phyloP scores from a whole-genome alignment of 352 stramenopile genomes.

The Pythium guiyangense region DNA sequence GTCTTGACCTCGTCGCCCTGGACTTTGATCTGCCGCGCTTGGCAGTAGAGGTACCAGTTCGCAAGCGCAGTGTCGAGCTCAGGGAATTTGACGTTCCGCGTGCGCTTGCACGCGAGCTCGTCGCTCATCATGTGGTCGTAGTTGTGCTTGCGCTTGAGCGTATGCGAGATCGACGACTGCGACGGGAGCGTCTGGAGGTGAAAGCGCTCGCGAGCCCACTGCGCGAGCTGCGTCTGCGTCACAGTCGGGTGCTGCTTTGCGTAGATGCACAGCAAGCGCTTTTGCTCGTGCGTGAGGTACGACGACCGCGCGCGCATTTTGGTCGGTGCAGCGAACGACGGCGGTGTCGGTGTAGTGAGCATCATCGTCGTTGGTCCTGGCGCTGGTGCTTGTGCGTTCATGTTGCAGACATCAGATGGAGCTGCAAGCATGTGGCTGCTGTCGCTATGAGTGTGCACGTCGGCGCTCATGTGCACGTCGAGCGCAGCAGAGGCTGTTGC shows the following conservation, averaged over 20 bases:
- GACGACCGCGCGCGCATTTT: background rate
- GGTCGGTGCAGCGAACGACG: background rate
- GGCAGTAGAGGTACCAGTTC: conserved; percentile 78
- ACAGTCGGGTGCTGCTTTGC: conserved; percentile 45
- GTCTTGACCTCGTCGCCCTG: conserved; percentile 73
- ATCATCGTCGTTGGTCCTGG: too few relatives aligned
- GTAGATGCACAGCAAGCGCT: conserved; percentile 40
- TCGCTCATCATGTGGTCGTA: conserved; percentile 76
- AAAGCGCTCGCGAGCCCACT: conserved; percentile 74
- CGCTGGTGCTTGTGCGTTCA: too few relatives aligned
- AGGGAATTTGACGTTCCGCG: conserved; percentile 71
- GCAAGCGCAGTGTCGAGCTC: conserved; percentile 74
- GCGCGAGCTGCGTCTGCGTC: conserved; percentile 67
- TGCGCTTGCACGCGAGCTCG: conserved; percentile 69
- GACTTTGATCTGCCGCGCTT: conserved; percentile 48
- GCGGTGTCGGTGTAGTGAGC: background rate
- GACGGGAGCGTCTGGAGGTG: conserved; percentile 52
- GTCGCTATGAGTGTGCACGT: background rate
- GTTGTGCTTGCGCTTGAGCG: conserved; percentile 65
- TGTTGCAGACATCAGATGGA: background rate
- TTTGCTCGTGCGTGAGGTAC: conserved; percentile 8
- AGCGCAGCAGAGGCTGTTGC: background rate
- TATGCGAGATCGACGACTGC: conserved; percentile 79
- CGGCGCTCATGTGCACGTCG: background rate
- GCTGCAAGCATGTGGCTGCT: background rate